Conservation (phyloP, 2,329 filamentous ascomycete species). For the Colletotrichum phormii region DNA sequence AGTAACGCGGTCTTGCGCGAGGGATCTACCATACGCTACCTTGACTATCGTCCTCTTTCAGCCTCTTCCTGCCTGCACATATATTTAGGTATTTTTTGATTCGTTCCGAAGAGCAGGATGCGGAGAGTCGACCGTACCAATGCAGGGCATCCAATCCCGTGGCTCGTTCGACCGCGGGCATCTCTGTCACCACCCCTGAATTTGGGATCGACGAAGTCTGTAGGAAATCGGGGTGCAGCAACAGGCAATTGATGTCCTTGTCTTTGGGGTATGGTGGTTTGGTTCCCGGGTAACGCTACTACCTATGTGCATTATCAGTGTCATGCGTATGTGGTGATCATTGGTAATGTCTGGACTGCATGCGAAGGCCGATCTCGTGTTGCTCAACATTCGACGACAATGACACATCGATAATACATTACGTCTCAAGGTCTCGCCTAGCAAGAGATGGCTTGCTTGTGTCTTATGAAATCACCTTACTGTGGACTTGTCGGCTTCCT, state of each 20-base stretch:
- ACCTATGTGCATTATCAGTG: not conserved
- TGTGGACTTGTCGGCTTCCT: not conserved
- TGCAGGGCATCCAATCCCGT: not conserved
- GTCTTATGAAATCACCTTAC: not conserved
- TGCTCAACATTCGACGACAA: not conserved
- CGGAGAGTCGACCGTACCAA: not conserved
- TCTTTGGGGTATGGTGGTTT: not conserved
- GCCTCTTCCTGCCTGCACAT: not conserved
- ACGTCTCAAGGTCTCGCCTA: not conserved
- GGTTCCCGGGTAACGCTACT: not conserved
- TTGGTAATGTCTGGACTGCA: not conserved
- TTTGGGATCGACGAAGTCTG: not conserved
- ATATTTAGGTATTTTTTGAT: not conserved
- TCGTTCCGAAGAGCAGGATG: not conserved
- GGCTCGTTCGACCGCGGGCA: not conserved
- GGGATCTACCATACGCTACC: not conserved
- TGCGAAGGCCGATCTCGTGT: not conserved
- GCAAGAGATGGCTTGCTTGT: not conserved
- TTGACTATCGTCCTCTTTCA: not conserved
- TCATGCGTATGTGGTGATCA: not conserved
- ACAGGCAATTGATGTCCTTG: not conserved
- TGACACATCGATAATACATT: not conserved
- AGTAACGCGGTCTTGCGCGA: not conserved
- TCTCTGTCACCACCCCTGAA: not conserved
- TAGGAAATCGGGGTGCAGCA: not conserved